Base-by-base conservation (phyloP, 495 filamentous ascomycete species). In the Penicillium turbatum region DNA sequence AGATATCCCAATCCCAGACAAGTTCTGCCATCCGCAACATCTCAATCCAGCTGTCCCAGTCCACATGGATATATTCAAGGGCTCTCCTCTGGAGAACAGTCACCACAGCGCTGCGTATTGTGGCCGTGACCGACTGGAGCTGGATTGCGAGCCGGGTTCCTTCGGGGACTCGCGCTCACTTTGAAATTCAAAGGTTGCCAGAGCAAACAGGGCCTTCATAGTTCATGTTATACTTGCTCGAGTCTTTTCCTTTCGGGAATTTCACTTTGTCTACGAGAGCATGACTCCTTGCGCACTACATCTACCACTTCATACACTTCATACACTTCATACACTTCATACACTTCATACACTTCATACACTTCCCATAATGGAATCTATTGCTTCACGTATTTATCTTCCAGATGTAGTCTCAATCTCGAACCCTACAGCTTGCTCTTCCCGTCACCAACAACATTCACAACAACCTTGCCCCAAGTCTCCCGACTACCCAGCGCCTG, bases 401-500 rank as follows among this genome's bases (percentile, higher is more conserved):
- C 19, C 17, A 29, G 12, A 39, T 49, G 11, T 43, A 51, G 32
- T 34, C 26, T 31, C 40, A 36, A 16, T 1, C 12, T n/a, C 43
- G 16, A 36, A 56, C 12, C 34, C 63, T 65, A 82, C 36, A 82
- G 57, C 66, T 75, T 80, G 48, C 73, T 86, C 64, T 72, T 75
- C 5, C 76, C 74, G 40, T 61, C 77, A 53, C 91, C 86, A n/a
- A 86, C 82, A 24, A 97, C 78, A 69, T 88, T 87, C 3, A 97
- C 87, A 1, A 97, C 89, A 2, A 97, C 92, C 79, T 97, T 97
- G 0, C 92, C 92, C 92, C 92, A 97, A 0, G 89, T 96, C 60
- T 86, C 89, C 40, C 92, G 74, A 13, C 80, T 79, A 0, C 88
- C 92, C 35, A 97, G 72, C 13, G 86, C 85, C 64, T 85, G 74